Percentiles rank a stretch among this genome's conserved stretches.
phyloP scores from a whole-genome alignment of 176 grass and related monocot species.

The Juncus effusus region DNA sequence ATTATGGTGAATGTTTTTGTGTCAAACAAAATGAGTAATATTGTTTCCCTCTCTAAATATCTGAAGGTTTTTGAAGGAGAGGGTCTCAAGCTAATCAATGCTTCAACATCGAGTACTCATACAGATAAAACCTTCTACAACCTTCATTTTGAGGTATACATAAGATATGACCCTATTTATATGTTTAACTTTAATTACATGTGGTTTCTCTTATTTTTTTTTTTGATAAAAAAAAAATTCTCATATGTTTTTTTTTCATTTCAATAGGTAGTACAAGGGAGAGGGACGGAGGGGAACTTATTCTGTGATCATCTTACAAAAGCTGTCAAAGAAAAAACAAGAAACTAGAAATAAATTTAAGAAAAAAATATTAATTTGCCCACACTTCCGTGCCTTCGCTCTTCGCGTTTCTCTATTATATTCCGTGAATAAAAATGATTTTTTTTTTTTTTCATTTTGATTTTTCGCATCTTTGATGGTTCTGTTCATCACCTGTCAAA shows the following conservation, averaged over 20 bases:
- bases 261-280: constrained; percentile 22
- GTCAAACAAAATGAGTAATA: constrained; percentile 22
- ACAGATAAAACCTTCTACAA: constrained; percentile 56
- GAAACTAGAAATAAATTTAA: neutral
- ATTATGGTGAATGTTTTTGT: constrained; percentile 77
- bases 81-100: constrained; percentile 52
- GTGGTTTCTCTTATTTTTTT: neutral
- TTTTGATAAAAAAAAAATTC: neutral
- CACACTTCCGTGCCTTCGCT: no score
- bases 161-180: neutral
- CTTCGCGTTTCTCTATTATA: no score
- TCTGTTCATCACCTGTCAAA: no score
- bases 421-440: no score
- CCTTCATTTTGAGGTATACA: constrained; percentile 74
- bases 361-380: no score
- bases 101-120: constrained; percentile 38
- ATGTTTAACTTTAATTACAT: neutral
- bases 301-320: constrained; percentile 36
- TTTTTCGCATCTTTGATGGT: no score
- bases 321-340: constrained; percentile 30
- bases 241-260: neutral
- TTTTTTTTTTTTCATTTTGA: no score
- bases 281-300: constrained; percentile 21
- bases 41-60: constrained; percentile 46
- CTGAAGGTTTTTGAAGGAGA: constrained; percentile 55